These are phyloP conservation scores for Spizellomyces sp. DNA, from an alignment of 192 early-diverging fungal genomes.

Conservation along the genomic window DNA sequence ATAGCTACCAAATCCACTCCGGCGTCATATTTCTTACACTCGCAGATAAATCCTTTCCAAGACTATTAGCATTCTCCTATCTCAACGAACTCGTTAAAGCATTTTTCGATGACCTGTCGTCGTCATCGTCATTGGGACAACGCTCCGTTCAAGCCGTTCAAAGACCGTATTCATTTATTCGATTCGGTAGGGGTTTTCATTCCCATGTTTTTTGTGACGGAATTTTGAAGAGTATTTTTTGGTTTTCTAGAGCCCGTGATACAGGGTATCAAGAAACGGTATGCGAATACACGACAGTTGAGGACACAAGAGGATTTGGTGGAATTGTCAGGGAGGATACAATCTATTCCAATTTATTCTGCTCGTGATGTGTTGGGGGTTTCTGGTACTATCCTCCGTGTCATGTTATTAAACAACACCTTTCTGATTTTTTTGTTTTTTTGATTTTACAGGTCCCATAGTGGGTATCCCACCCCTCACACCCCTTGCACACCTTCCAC, in stretches of 20 bases:
- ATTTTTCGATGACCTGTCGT: constrained; percentile 34
- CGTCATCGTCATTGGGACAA: neutral
- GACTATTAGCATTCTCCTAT: constrained; percentile 43
- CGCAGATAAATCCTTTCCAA: constrained; percentile 37
- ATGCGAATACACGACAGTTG: constrained; percentile 43
- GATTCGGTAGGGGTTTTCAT: constrained; percentile 34
- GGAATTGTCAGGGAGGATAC: constrained; percentile 28
- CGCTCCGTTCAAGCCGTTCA: constrained; percentile 14
- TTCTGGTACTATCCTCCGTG: constrained; percentile 12
- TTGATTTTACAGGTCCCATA: neutral
- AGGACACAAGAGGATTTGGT: constrained; percentile 38
- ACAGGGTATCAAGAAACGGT: constrained; percentile 41
- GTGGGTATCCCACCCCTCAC: neutral
- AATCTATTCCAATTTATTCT: constrained; percentile 20
- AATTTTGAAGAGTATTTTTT: neutral
- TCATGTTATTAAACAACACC: neutral
- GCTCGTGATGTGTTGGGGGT: constrained; percentile 37
- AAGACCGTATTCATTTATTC: constrained; percentile 47
- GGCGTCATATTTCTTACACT: constrained; percentile 37
- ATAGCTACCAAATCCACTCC: constrained; percentile 26
- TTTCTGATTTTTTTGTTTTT: neutral
- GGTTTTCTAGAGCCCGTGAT: constrained; percentile 29
- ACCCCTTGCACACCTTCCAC: neutral
- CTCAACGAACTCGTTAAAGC: constrained; percentile 33
- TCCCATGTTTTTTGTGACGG: neutral